A percentile compares a stretch with the other conserved stretches of the same genome.
These are phyloP conservation scores for Zygotorulaspora mrakii DNA, from an alignment of 1,139 yeast species.

Conservation along the genomic window DNA sequence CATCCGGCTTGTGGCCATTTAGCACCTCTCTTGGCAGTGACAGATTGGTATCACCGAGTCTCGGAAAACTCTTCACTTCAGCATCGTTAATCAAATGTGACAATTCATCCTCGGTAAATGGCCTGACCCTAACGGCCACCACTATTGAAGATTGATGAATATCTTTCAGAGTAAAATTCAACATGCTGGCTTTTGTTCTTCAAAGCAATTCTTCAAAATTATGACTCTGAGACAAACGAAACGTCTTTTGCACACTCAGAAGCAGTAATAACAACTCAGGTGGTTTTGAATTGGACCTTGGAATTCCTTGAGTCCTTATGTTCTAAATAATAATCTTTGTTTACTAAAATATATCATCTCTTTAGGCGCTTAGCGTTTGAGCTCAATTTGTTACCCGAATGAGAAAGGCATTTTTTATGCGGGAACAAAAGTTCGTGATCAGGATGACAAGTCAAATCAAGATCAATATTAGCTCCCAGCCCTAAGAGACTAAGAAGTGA, in stretches of 20 bases:
- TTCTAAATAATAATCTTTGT: not conserved
- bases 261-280: too few relatives aligned
- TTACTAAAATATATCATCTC: not conserved
- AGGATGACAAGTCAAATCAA: too few relatives aligned
- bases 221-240: too few relatives aligned
- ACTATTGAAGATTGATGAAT: conserved; percentile 62
- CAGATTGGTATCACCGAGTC: conserved; percentile 24
- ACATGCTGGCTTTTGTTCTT: conserved; percentile 1
- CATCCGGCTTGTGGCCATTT: not conserved
- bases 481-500: too few relatives aligned
- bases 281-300: not conserved
- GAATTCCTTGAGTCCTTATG: not conserved
- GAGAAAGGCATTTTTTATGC: not conserved
- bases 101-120: conserved; percentile 63
- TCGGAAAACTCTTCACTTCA: conserved; percentile 20
- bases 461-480: too few relatives aligned
- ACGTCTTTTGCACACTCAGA: too few relatives aligned
- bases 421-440: too few relatives aligned
- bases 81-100: conserved; percentile 43
- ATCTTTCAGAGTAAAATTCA: conserved; percentile 8
- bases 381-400: not conserved
- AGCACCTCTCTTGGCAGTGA: conserved; percentile 20
- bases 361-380: conserved; percentile 2
- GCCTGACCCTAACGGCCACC: conserved; percentile 81
- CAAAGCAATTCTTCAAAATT: too few relatives aligned